Conservation (phyloP, 2,329 filamentous ascomycete species). For the Fusarium sacchari region DNA sequence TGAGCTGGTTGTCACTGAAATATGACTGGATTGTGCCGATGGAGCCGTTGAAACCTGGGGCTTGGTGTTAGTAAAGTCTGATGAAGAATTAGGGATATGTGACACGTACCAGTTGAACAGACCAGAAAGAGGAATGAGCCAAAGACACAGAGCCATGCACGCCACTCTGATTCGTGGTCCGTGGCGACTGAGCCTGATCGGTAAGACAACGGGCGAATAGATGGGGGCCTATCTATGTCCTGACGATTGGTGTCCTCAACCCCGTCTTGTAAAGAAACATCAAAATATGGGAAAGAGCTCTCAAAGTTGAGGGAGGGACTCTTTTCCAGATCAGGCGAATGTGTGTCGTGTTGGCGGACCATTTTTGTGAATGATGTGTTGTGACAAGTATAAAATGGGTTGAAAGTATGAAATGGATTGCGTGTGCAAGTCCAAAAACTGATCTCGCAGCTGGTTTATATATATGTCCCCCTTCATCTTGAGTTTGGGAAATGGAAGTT, state of each 20-base stretch:
- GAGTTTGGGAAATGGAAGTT: neutral
- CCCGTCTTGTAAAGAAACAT: neutral
- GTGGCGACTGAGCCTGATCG: neutral
- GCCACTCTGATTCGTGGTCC: conserved; percentile 12
- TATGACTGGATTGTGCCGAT: conserved; percentile 59
- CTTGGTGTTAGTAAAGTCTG: neutral
- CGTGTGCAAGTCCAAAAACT: too few species aligned
- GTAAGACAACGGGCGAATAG: neutral
- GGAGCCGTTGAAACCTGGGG: conserved; percentile 55
- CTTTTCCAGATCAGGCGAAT: neutral
- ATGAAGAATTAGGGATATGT: neutral
- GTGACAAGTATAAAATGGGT: neutral
- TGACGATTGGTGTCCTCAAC: neutral
- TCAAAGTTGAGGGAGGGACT: neutral
- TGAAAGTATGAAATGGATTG: neutral
- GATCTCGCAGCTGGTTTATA: neutral
- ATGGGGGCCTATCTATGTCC: neutral
- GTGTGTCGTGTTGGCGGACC: too few species aligned
- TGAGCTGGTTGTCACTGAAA: conserved; percentile 54
- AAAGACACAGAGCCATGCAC: conserved; percentile 25
- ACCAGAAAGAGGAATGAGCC: conserved; percentile 27
- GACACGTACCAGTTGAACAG: neutral
- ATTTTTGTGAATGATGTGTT: neutral
- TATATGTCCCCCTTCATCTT: neutral
- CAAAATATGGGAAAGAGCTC: neutral